phyloP scores from a whole-genome alignment of 2,329 filamentous ascomycete species.

The Sarocladium kiliense region DNA sequence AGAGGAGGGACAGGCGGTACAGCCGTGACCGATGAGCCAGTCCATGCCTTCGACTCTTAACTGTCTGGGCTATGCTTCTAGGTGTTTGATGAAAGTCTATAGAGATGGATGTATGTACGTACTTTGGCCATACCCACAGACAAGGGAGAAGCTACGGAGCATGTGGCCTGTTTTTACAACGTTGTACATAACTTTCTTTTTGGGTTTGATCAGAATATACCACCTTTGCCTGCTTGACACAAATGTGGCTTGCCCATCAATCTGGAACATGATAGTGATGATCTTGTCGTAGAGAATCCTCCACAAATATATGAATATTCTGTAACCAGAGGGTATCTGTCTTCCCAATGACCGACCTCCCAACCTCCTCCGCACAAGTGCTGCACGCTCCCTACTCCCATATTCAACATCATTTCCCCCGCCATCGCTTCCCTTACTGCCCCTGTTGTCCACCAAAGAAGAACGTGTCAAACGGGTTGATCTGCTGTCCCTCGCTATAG shows the following conservation, averaged over 20 bases:
- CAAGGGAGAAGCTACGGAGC: not conserved
- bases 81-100: not conserved
- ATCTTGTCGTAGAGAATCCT: too few relatives aligned
- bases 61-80: not conserved
- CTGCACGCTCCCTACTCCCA: too few relatives aligned
- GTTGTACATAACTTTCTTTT: not conserved
- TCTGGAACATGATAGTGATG: too few relatives aligned
- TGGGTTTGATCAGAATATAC: too few relatives aligned
- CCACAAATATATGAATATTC: too few relatives aligned
- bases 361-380: not conserved
- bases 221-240: not conserved
- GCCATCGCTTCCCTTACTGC: not conserved
- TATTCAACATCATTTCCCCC: not conserved
- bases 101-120: not conserved
- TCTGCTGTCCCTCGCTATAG: slow-evolving; percentile 53
- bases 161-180: not conserved
- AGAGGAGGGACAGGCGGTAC: slow-evolving; percentile 5
- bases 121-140: not conserved
- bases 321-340: too few relatives aligned
- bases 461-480: slow-evolving; percentile 68
- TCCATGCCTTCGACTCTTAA: not conserved
- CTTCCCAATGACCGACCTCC: not conserved
- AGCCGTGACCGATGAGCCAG: not conserved
- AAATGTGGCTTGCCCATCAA: too few relatives aligned
- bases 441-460: slow-evolving; percentile 57